phyloP scores from a whole-genome alignment of 345 rosid genomes.

The Melaleuca alternifolia region DNA sequence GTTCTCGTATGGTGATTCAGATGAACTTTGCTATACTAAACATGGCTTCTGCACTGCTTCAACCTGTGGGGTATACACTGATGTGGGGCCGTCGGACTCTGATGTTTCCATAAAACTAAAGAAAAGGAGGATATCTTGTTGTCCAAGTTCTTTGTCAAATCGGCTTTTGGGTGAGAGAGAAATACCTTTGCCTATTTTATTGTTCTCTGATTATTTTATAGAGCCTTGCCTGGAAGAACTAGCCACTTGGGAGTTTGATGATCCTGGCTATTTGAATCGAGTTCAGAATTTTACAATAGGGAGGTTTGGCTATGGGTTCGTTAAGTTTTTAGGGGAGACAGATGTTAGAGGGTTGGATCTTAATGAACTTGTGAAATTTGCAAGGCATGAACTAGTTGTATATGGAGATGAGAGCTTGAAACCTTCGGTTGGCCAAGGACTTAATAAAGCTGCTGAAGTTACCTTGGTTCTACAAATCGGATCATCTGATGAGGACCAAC shows the following conservation, averaged over 20 bases:
- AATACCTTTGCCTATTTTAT: constrained; percentile 43
- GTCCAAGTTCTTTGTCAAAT: background rate
- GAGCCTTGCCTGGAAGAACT: constrained; percentile 56
- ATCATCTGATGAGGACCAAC: constrained; percentile 11
- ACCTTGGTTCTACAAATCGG: constrained; percentile 38
- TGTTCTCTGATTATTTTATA: constrained; percentile 46
- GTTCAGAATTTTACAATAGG: constrained; percentile 73
- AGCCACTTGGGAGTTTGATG: constrained; percentile 31
- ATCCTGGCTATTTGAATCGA: constrained; percentile 61
- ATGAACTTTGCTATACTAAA: background rate
- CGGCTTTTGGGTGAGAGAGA: constrained; percentile 6
- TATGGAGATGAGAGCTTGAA: constrained; percentile 69
- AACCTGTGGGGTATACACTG: constrained; percentile 2
- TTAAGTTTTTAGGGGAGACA: constrained; percentile 64
- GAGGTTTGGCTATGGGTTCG: constrained; percentile 63
- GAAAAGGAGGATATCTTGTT: constrained; percentile 35
- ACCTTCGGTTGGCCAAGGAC: constrained; percentile 71
- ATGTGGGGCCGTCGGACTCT: constrained; percentile 2
- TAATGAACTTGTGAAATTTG: constrained; percentile 62
- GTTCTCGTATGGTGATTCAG: background rate
- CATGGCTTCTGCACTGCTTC: background rate
- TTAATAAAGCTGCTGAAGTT: constrained; percentile 89
- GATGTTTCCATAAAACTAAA: constrained; percentile 12
- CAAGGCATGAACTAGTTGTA: constrained; percentile 59
- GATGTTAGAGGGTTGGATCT: constrained; percentile 67